Base-by-base conservation (phyloP, 345 rosid genomes). In the Salix caprea region DNA sequence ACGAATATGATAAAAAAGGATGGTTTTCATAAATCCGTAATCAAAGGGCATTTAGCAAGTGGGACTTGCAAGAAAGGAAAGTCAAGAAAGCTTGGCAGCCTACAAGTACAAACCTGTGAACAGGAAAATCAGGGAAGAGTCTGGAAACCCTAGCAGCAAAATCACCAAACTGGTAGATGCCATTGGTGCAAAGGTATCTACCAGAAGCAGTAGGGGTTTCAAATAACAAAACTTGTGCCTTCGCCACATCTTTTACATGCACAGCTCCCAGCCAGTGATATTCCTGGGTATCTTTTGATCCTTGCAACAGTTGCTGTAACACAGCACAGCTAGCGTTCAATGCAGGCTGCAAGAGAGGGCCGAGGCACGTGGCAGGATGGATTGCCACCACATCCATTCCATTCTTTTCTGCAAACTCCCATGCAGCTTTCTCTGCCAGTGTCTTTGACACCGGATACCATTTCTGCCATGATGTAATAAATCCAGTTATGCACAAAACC, bases 401-500 rank as follows among this genome's bases (percentile, higher is more conserved):
- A 62, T 91, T 84, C 83, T 85, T 80, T 86, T 85, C 90, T 0
- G 90, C 84, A 73, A 83, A 94, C 10, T 88, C 89, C 97, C 93
- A 89, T 42, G 94, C 93, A 0, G 85, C 90, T 88, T 85, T 90
- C 90, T 94, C 98, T 48, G 98, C 96, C 70, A 89, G 61, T 15
- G 96, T 89, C 85, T 92, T 94, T 0, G 97, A 91, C 28, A 92
- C 90, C 0, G 96, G 88, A 79, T 94, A 92, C 92, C 94, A 90
- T 82, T 92, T 92, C 90, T 90, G 86, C 32, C 81, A 67, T 28
- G 0, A 40, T 10, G 44, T 34, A 34, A 34, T 34, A 34, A 34
- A 34, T 34, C 37, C 37, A 34, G 37, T 34, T 34, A 34, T 34
- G 37, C 37, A 34, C 37, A 34, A 34, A 34, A 34, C 37, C 37